phyloP scores from a whole-genome alignment of 805 yeast species.

The Hanseniaspora pseudoguilliermondii region DNA sequence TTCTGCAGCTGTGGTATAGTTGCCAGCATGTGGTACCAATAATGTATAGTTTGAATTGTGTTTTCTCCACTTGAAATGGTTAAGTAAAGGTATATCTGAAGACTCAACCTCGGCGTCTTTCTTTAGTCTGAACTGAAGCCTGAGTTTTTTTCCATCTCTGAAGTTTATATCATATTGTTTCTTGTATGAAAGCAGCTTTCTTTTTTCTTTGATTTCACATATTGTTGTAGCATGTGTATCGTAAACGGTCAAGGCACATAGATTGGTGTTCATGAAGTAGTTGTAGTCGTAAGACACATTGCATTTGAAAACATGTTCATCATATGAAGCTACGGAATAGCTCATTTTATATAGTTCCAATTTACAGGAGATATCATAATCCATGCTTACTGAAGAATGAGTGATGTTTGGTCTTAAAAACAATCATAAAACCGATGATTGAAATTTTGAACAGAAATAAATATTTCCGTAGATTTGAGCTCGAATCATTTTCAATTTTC shows the following conservation, averaged over 20 bases:
- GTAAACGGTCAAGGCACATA: background rate
- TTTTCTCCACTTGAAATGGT: background rate
- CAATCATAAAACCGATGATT: background rate
- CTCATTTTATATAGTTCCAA: background rate
- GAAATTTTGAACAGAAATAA: background rate
- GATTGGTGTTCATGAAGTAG: background rate
- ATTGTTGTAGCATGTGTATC: background rate
- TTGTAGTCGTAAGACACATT: background rate
- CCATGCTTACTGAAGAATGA: background rate
- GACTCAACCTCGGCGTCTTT: background rate
- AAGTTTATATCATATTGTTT: background rate
- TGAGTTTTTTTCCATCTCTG: background rate
- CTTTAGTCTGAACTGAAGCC: background rate
- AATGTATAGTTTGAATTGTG: background rate
- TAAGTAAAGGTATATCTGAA: background rate
- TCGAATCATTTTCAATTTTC: no score
- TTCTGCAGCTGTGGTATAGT: background rate
- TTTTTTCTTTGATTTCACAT: background rate
- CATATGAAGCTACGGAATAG: background rate
- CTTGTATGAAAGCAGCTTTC: background rate
- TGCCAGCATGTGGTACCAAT: background rate
- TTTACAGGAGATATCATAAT: background rate
- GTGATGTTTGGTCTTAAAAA: background rate
- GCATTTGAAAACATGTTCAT: background rate
- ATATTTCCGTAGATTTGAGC: background rate